These are phyloP conservation scores for Cytospora leucostoma DNA, from an alignment of 2,329 filamentous ascomycete genomes.

Conservation along the genomic window DNA sequence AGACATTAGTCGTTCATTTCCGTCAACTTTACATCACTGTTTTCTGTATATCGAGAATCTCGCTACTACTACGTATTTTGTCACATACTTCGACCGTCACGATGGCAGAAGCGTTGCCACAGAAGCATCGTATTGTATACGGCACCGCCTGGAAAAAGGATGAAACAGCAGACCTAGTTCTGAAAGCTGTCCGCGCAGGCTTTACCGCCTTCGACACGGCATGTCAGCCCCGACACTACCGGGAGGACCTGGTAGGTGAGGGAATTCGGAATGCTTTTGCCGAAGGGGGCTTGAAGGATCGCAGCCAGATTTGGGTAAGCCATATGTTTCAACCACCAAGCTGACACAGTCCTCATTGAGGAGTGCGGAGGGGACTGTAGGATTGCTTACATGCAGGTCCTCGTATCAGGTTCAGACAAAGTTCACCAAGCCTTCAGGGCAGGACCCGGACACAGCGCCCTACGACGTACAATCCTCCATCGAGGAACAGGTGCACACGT, in stretches of 20 bases:
- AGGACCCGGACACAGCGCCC: conserved; percentile 2
- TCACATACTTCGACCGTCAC: background rate
- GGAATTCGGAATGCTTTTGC: conserved; percentile 64
- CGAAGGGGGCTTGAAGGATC: conserved; percentile 53
- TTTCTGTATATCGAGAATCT: too few relatives aligned
- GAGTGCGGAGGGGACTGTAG: background rate
- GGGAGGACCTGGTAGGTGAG: conserved; percentile 68
- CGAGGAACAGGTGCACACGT: conserved; percentile 6
- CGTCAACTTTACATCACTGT: too few relatives aligned
- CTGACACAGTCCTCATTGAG: too few relatives aligned
- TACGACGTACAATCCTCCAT: conserved; percentile 3
- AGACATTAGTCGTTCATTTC: too few relatives aligned
- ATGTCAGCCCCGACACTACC: conserved; percentile 76
- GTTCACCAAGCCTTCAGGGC: conserved; percentile 3
- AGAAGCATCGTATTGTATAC: conserved; percentile 55
- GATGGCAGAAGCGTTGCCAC: background rate
- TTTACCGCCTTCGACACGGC: conserved; percentile 78
- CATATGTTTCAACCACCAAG: background rate
- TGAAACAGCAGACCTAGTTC: conserved; percentile 65
- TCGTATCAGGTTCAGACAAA: conserved; percentile 12
- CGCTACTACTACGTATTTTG: too few relatives aligned
- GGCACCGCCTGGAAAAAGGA: conserved; percentile 85
- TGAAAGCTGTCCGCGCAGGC: conserved; percentile 65
- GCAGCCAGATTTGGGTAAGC: conserved; percentile 4
- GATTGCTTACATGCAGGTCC: background rate